Evolutionary conservation across 2,329 filamentous ascomycete genomes (phyloP).

Genomic region (Mollisia scopiformis): DNA sequence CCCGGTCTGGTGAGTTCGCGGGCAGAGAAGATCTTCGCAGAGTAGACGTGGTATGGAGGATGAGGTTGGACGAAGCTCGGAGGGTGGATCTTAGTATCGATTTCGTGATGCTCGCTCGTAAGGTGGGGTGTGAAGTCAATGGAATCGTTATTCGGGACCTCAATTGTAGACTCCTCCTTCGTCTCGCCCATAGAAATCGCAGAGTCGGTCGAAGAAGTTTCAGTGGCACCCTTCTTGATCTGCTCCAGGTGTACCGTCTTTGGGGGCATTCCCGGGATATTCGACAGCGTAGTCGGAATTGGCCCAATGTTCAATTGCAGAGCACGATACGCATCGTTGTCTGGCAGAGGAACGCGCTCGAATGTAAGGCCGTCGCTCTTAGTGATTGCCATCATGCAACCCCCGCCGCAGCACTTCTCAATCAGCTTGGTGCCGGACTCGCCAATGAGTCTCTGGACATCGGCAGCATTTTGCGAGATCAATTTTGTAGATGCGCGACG

Average conservation of each 20-base stretch:
- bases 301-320: slow-evolving; percentile 76
- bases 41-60: slow-evolving; percentile 88
- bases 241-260: slow-evolving; percentile 74
- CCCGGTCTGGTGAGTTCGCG: slow-evolving; percentile 86
- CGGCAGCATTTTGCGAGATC: slow-evolving; percentile 64
- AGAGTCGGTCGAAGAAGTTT: slow-evolving; percentile 52
- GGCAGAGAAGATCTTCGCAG: slow-evolving; percentile 82
- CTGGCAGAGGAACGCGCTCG: slow-evolving; percentile 61
- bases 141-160: slow-evolving; percentile 22
- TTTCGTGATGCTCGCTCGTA: slow-evolving; percentile 29
- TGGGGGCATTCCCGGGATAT: slow-evolving; percentile 71
- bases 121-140: slow-evolving; percentile 38
- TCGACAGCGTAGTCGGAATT: slow-evolving; percentile 74
- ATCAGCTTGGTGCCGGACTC: slow-evolving; percentile 65
- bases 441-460: slow-evolving; percentile 66
- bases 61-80: slow-evolving; percentile 93
- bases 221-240: slow-evolving; percentile 44
- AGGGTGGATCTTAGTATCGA: slow-evolving; percentile 70
- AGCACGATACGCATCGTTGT: slow-evolving; percentile 83
- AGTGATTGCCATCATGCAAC: slow-evolving; percentile 59
- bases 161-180: not conserved
- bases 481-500: slow-evolving; percentile 72
- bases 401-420: slow-evolving; percentile 65
- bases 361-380: slow-evolving; percentile 51
- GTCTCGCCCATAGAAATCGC: slow-evolving; percentile 45